A percentile compares a stretch with the other conserved stretches of the same genome.
These are phyloP conservation scores for Litsea cubeba DNA, from an alignment of 164 flowering plant species.

Conservation along the genomic window DNA sequence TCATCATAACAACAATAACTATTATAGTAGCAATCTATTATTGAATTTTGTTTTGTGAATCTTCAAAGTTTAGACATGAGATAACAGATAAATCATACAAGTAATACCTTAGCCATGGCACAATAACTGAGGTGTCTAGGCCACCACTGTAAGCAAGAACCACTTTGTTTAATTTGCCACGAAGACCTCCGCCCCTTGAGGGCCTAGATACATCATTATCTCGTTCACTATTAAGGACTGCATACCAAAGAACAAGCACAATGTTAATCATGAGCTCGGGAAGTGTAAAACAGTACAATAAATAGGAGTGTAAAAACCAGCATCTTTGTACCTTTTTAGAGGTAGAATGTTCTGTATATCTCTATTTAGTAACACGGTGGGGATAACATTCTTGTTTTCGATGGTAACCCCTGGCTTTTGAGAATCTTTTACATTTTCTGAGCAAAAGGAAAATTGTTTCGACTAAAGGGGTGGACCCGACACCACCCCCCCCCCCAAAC, in stretches of 20 bases:
- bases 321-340: background rate
- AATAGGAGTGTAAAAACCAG: background rate
- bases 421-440: no score
- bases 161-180: slow-evolving; percentile 80
- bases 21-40: no score
- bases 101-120: slow-evolving; percentile 85
- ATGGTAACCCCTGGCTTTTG: no score
- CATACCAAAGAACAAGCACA: slow-evolving; percentile 8
- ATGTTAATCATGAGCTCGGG: background rate
- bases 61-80: background rate
- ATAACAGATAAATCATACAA: background rate
- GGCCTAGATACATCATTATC: slow-evolving; percentile 24
- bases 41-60: no score
- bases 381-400: no score
- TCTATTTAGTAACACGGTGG: no score
- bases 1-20: background rate
- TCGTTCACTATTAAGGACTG: slow-evolving; percentile 47
- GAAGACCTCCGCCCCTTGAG: slow-evolving; percentile 32
- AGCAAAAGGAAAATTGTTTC: no score
- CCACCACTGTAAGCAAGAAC: slow-evolving; percentile 97
- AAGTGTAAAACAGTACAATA: background rate
- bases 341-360: background rate
- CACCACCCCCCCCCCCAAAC: no score
- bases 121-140: slow-evolving; percentile 93
- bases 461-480: no score